These are phyloP conservation scores for Echinosophora koreensis DNA, from an alignment of 306 rosid species.

Conservation along the genomic window DNA sequence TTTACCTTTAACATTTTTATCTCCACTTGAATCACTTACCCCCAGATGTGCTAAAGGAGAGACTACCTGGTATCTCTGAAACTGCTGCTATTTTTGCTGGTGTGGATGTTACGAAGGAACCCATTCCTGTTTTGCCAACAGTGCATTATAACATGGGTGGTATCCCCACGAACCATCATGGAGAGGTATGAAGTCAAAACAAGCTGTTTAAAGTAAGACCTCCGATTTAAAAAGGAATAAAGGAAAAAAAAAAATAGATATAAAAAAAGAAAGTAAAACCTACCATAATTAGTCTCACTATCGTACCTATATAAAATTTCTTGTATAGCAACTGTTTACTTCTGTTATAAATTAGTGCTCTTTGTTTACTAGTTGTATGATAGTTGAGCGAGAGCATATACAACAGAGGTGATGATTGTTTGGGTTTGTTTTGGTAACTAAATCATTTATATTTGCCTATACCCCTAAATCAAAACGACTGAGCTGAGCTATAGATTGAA, in stretches of 20 bases:
- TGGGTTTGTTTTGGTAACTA: conserved; percentile 9
- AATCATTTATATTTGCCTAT: not conserved
- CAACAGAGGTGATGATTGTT: not conserved
- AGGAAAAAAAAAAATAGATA: too few species aligned
- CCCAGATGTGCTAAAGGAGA: conserved; percentile 98
- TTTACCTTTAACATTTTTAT: too few species aligned
- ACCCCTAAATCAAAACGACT: conserved; percentile 14
- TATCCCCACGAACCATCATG: conserved; percentile 88
- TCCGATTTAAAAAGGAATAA: not conserved
- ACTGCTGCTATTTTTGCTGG: conserved; percentile 99
- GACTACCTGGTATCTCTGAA: conserved; percentile 99
- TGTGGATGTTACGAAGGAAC: conserved; percentile 97
- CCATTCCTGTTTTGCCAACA: conserved; percentile 97
- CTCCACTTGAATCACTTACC: conserved; percentile 98
- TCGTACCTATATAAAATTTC: conserved; percentile 7
- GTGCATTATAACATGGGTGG: conserved; percentile 99
- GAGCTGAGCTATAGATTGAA: conserved; percentile 32
- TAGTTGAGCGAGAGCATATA: conserved; percentile 21
- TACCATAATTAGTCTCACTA: conserved; percentile 5
- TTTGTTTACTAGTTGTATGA: conserved; percentile 2
- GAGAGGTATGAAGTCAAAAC: conserved; percentile 70
- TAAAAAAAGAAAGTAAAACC: not conserved
- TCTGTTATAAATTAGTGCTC: conserved; percentile 12
- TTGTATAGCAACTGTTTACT: not conserved
- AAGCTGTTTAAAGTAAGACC: conserved; percentile 17